Base-by-base conservation (phyloP, 768 basidiomycete genomes). In the Kwoniella pini region DNA sequence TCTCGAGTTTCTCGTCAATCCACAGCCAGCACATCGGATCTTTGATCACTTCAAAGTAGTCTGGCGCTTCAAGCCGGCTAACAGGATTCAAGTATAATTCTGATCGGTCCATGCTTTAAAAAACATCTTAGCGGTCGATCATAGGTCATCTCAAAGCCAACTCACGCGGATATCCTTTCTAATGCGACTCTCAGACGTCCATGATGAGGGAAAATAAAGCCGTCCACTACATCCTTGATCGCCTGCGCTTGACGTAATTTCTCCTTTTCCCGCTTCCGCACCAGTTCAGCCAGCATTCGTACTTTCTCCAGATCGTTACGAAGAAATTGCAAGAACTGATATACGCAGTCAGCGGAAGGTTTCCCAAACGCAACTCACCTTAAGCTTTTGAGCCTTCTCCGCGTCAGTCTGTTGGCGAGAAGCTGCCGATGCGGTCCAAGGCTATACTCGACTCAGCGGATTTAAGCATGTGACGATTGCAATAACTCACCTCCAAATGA, bases 21-120 rank as follows among this genome's bases (percentile, higher is more conserved):
- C 88, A 90, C 57, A 81, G 77, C 78, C 96, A 86, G 78, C 95
- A 91, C 93, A 98, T 97, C 3, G 96, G 96, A 58, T 86, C 81
- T 68, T 87, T 88, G 77, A 98, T 86, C 49, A 94, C 84, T 22
- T 91, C 88, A 75, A 89, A 88, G 71, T 99, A 99, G 75, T 97
- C 94, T 1, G 84, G 79, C 6, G 92, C 93, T 60, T 92, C 89
- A 1, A 84, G 83, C 1, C 79, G 80, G 64, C 86, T 86, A 43
- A 98, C 94, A 2, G 95, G 91, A 53, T 82, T 72, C 27, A 83
- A 80, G 79, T 97, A 99, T 6, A 86, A 82, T 43, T 87, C 87
- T 4, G 83, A 80, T 17, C 85, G 83, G 73, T 97, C 93, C 48
- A 84, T 72, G 17, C 1, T 4, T 55, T 22, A 54, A 24, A 17